These are phyloP conservation scores for Salix dunnii DNA, from an alignment of 345 rosid species.

Conservation along the genomic window DNA sequence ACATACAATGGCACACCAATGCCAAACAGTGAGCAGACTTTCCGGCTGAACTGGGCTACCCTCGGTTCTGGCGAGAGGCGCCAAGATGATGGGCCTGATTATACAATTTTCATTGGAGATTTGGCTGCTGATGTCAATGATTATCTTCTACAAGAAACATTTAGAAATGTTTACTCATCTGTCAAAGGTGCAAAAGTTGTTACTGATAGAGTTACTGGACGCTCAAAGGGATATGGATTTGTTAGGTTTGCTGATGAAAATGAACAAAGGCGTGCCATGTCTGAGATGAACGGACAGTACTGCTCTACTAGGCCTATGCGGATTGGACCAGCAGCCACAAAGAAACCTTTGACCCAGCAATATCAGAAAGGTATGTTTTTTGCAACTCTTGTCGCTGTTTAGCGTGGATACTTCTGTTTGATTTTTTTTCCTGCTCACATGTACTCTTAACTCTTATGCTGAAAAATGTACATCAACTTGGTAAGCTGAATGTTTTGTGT, in stretches of 20 bases:
- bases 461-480: constrained; percentile 4
- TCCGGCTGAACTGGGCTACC: constrained; percentile 89
- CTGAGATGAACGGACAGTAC: constrained; percentile 84
- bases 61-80: constrained; percentile 87
- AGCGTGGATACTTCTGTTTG: not conserved
- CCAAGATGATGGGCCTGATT: constrained; percentile 77
- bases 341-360: constrained; percentile 65
- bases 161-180: constrained; percentile 55
- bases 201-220: constrained; percentile 83
- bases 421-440: not conserved
- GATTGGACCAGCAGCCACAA: constrained; percentile 85
- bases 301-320: constrained; percentile 93
- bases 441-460: not conserved
- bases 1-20: constrained; percentile 69
- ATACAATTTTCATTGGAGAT: constrained; percentile 87
- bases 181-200: constrained; percentile 93
- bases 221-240: constrained; percentile 96
- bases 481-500: constrained; percentile 30
- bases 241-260: constrained; percentile 80
- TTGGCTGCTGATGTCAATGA: constrained; percentile 90
- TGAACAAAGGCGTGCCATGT: constrained; percentile 84
- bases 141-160: constrained; percentile 68
- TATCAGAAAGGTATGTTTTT: constrained; percentile 62
- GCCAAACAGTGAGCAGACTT: constrained; percentile 74
- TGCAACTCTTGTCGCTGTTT: not conserved